Evolutionary conservation across 345 rosid species (phyloP).

Genomic region (Arabis hirsuta): DNA sequence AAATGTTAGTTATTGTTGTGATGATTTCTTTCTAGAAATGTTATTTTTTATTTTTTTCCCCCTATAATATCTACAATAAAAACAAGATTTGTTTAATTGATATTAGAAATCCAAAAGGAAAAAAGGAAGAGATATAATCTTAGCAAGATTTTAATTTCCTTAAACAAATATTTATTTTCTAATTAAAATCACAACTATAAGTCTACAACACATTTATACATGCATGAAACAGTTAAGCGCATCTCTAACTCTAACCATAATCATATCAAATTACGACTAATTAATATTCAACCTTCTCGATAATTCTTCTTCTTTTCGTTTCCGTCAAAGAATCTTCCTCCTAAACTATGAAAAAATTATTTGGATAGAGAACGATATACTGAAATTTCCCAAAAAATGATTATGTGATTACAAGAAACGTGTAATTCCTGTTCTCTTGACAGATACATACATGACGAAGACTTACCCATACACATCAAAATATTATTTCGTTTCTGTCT

Average conservation of each 20-base stretch:
- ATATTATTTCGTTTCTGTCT: conserved; percentile 1
- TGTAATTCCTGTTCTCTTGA: conserved; percentile 3
- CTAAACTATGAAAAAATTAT: background rate
- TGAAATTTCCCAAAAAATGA: background rate
- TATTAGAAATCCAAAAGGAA: too few species aligned
- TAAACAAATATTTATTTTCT: background rate
- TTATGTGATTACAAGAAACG: conserved; percentile 18
- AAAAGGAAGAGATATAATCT: too few species aligned
- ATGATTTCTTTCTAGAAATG: too few species aligned
- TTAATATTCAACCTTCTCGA: conserved; percentile 5
- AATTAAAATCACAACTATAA: background rate
- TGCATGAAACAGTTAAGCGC: background rate
- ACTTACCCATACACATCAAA: conserved; percentile 15
- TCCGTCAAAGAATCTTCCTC: conserved; percentile 10
- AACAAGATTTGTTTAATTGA: too few species aligned
- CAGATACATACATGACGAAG: conserved; percentile 17
- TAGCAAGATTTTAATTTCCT: background rate
- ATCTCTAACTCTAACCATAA: background rate
- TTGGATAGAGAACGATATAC: background rate
- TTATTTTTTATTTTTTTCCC: too few species aligned
- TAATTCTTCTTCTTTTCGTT: background rate
- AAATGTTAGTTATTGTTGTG: too few species aligned
- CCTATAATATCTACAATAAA: too few species aligned
- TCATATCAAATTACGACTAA: conserved; percentile 1
- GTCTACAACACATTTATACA: background rate